Evolutionary conservation across 176 grass and related monocot species (phyloP).

Genomic region (Echinochloa phyllopogon): DNA sequence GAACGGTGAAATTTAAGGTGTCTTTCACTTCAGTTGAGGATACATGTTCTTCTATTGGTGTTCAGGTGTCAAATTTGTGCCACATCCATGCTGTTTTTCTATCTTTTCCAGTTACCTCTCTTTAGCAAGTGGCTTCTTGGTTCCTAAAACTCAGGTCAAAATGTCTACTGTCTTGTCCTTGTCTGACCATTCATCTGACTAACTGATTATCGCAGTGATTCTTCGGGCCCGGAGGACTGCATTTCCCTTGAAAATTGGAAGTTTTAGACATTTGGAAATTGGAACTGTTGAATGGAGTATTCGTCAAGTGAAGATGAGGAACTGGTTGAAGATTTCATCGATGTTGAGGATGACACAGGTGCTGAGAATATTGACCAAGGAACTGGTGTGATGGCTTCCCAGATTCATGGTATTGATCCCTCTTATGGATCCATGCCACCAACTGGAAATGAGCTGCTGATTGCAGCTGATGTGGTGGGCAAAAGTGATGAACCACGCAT

Average conservation of each 20-base stretch:
- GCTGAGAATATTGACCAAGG: slow-evolving; percentile 44
- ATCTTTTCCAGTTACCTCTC: neutral
- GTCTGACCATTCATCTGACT: neutral
- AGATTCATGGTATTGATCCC: slow-evolving; percentile 37
- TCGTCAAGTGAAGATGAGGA: slow-evolving; percentile 81
- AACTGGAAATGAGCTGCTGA: slow-evolving; percentile 42
- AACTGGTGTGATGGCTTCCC: slow-evolving; percentile 26
- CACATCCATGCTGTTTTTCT: neutral
- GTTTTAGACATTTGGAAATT: neutral
- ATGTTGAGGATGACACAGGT: slow-evolving; percentile 59
- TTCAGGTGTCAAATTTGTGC: slow-evolving; percentile 6
- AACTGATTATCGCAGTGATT: slow-evolving; percentile 31
- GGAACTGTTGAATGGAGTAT: slow-evolving; percentile 64
- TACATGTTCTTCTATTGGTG: slow-evolving; percentile 13
- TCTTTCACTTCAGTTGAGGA: slow-evolving; percentile 11
- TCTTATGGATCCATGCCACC: slow-evolving; percentile 16
- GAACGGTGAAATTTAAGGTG: slow-evolving; percentile 20
- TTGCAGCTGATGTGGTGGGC: slow-evolving; percentile 42
- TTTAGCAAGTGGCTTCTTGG: neutral
- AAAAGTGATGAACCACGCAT: slow-evolving; percentile 58
- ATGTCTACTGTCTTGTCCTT: neutral
- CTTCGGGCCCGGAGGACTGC: neutral
- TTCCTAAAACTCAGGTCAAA: neutral
- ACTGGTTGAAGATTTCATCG: slow-evolving; percentile 65
- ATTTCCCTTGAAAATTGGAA: slow-evolving; percentile 18